These are phyloP conservation scores for Rubroboletus satanas DNA, from an alignment of 768 basidiomycete genomes.

Conservation along the genomic window DNA sequence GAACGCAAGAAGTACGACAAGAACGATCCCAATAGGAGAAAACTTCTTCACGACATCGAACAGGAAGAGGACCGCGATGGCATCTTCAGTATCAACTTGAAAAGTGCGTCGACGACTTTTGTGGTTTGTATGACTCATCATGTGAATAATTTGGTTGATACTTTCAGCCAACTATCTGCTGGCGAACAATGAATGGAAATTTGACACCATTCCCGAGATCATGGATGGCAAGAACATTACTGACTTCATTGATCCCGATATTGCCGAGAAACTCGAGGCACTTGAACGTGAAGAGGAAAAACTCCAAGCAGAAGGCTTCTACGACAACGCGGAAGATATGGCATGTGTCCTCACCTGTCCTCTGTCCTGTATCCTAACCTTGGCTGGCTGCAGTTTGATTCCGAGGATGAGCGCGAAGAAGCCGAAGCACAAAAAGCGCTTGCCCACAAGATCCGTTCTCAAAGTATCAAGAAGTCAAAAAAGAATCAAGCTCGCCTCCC, in stretches of 20 bases:
- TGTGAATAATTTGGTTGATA: background rate
- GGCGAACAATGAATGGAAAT: slow-evolving; percentile 89
- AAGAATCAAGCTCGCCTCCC: slow-evolving; percentile 81
- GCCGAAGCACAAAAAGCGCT: slow-evolving; percentile 56
- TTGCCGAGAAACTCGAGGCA: slow-evolving; percentile 93
- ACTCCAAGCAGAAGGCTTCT: slow-evolving; percentile 93
- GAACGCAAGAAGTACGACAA: slow-evolving; percentile 80
- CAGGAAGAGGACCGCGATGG: slow-evolving; percentile 84
- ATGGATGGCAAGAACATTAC: slow-evolving; percentile 98
- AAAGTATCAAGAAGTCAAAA: slow-evolving; percentile 77
- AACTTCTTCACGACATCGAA: slow-evolving; percentile 79
- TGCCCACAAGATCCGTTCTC: slow-evolving; percentile 65
- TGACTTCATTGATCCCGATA: slow-evolving; percentile 98
- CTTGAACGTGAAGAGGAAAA: slow-evolving; percentile 95
- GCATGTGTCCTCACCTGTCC: slow-evolving; percentile 38
- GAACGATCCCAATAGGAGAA: slow-evolving; percentile 72
- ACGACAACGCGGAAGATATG: slow-evolving; percentile 85
- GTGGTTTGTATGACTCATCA: background rate
- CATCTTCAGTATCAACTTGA: slow-evolving; percentile 86
- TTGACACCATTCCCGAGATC: slow-evolving; percentile 96
- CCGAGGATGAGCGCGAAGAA: slow-evolving; percentile 80
- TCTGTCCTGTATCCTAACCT: background rate
- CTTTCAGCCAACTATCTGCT: slow-evolving; percentile 84
- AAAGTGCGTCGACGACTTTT: slow-evolving; percentile 48
- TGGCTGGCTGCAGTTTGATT: slow-evolving; percentile 37